Evolutionary conservation across 2,329 filamentous ascomycete species (phyloP).

Genomic region (Aureobasidium sp.): DNA sequence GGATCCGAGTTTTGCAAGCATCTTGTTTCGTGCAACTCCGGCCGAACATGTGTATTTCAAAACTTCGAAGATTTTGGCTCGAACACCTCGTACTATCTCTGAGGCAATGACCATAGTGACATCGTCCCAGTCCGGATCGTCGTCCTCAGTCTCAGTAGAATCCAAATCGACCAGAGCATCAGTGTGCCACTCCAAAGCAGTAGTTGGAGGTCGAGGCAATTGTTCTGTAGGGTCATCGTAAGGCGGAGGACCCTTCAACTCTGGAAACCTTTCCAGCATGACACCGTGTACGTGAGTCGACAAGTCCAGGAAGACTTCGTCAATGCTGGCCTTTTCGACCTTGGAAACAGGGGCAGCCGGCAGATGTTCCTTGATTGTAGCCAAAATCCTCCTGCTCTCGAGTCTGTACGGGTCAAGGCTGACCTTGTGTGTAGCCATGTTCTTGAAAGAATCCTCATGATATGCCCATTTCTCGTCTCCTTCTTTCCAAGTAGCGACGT

Average conservation of each 20-base stretch:
- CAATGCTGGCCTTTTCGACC: conserved; percentile 89
- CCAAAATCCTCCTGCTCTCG: conserved; percentile 74
- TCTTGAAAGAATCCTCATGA: conserved; percentile 66
- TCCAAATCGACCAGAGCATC: conserved; percentile 78
- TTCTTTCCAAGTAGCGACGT: conserved; percentile 91
- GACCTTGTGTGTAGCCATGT: conserved; percentile 85
- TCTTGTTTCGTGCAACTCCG: conserved; percentile 84
- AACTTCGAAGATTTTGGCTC: conserved; percentile 57
- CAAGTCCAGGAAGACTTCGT: conserved; percentile 91
- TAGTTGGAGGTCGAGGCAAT: conserved; percentile 64
- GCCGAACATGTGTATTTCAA: conserved; percentile 87
- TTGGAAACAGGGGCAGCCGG: conserved; percentile 55
- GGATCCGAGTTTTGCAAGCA: conserved; percentile 88
- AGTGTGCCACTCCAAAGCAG: conserved; percentile 71
- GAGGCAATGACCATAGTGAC: conserved; percentile 77
- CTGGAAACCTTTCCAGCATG: conserved; percentile 67
- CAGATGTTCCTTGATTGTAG: conserved; percentile 65
- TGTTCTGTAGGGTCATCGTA: conserved; percentile 64
- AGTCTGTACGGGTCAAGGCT: conserved; percentile 86
- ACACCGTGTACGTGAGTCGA: conserved; percentile 73
- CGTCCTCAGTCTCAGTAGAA: conserved; percentile 59
- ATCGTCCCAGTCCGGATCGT: conserved; percentile 95
- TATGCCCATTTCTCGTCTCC: conserved; percentile 91
- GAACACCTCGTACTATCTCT: conserved; percentile 74
- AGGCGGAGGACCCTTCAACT: conserved; percentile 57